Conservation (phyloP, 83 land plant genomes). For the Isoetes engelmannii region DNA sequence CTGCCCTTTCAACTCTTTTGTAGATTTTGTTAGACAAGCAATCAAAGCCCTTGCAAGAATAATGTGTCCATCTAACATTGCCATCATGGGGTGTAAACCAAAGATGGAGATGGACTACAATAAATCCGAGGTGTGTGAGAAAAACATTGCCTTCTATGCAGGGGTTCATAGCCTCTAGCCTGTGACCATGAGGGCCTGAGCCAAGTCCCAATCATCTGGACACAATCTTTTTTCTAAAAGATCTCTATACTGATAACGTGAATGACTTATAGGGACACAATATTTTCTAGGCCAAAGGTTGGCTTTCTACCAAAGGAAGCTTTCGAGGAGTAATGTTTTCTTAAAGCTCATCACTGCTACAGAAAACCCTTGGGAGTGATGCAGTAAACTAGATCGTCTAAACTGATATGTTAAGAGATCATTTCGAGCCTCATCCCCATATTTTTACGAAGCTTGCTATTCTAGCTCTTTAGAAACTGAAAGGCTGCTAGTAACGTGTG, state of each 20-base stretch:
- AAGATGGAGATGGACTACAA: not conserved
- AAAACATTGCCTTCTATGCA: conserved; percentile 3
- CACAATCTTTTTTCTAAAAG: conserved; percentile 2
- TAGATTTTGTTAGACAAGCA: not conserved
- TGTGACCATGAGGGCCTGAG: conserved; percentile 15
- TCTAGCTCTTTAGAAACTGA: not conserved
- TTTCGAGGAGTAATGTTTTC: not conserved
- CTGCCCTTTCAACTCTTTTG: too few relatives aligned
- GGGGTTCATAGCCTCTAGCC: conserved; percentile 13
- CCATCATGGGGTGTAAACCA: not conserved
- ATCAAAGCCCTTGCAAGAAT: not conserved
- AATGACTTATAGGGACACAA: conserved; percentile 4
- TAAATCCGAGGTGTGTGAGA: not conserved
- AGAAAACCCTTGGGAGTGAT: too few relatives aligned
- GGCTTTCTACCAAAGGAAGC: not conserved
- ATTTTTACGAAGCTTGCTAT: not conserved
- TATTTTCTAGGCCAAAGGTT: not conserved
- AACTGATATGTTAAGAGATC: not conserved
- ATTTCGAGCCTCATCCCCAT: not conserved
- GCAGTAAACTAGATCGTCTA: too few relatives aligned
- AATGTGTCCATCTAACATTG: not conserved
- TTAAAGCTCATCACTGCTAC: not conserved
- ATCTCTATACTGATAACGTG: not conserved
- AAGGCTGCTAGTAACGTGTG: too few relatives aligned
- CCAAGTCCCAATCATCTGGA: conserved; percentile 13